These are phyloP conservation scores for Leucosporidium creatinivorum DNA, from an alignment of 768 basidiomycete genomes.

Conservation along the genomic window DNA sequence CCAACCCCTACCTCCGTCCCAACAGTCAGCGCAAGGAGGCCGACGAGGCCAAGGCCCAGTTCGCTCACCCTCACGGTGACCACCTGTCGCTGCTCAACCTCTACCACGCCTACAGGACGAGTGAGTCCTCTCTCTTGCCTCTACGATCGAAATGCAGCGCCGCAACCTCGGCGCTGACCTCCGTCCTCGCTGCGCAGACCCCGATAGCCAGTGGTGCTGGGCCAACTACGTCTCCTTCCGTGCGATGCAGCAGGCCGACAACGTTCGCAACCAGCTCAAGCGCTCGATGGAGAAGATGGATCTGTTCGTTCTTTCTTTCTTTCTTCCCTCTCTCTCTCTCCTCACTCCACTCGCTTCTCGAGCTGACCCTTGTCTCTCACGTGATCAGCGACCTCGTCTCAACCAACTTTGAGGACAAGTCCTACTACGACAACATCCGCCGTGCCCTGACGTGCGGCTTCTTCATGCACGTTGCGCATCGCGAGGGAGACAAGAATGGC, in stretches of 20 bases:
- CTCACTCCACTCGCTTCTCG: too few relatives aligned
- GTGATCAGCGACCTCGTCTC: constrained; percentile 53
- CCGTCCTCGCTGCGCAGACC: constrained; percentile 6
- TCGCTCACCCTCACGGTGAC: constrained; percentile 92
- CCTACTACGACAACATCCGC: constrained; percentile 65
- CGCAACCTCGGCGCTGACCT: neutral
- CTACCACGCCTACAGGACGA: constrained; percentile 81
- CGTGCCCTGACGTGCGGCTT: constrained; percentile 82
- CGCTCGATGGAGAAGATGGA: constrained; percentile 70
- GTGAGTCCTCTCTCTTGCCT: constrained; percentile 49
- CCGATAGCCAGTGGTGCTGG: constrained; percentile 84
- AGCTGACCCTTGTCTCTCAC: neutral
- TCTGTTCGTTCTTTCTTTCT: constrained; percentile 9
- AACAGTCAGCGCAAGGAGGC: constrained; percentile 81
- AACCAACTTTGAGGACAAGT: constrained; percentile 57
- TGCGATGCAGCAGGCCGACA: constrained; percentile 82
- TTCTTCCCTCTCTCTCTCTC: neutral
- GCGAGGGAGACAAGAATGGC: constrained; percentile 70
- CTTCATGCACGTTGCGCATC: constrained; percentile 97
- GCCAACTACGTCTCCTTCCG: constrained; percentile 75
- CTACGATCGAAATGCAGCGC: too few relatives aligned
- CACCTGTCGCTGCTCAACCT: constrained; percentile 91
- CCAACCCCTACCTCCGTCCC: constrained; percentile 90
- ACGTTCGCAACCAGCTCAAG: constrained; percentile 80
- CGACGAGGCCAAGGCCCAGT: constrained; percentile 77